Base-by-base conservation (phyloP, 768 basidiomycete species). In the Rhizopogon roseolus region DNA sequence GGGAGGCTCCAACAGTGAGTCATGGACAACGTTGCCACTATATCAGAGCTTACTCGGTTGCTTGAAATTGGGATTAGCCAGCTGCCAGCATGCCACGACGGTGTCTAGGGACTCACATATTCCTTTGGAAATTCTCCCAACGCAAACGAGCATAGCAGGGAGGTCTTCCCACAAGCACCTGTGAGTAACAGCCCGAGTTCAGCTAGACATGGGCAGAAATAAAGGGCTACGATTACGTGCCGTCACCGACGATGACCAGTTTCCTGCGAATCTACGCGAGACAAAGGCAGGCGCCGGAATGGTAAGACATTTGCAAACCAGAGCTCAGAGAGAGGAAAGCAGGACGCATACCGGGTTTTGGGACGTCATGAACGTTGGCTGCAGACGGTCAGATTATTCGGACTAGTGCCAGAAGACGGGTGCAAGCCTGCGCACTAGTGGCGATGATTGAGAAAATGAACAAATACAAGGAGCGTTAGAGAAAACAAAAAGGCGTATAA, bases 121-220 rank as follows among this genome's bases (percentile, higher is more conserved):
- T 96, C 92, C 69, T 90, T 90, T 38, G 93, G 94, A 64, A 97
- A 97, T 72, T 95, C 90, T 57, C 93, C 94, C 37, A 94, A 81
- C 8, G 92, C 91, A 69, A 97, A 97, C 10, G 93, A 93, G 66
- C 87, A 92, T 34, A 96, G 71, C 43, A 96, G 73, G 48, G 90
- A 93, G 17, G 93, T 94, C 80, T 99, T 99, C 64, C 97, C 96
- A 64, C 94, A 97, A 57, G 96, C 96, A 76, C 90, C 89, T 90
- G 58, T 49, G 53, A 34, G 57, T 3, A 22, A 60, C 50, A 60
- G 53, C 66, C 52, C 52, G 34, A 38, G 52, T 48, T 50, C 37
- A 51, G 42, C 43, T 53, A 41, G 56, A 45, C 56, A 53, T 44
- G 52, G 36, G 54, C 60, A 41, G 44, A 53, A 11, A 40, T 22